Evolutionary conservation across 108 stramenopile genomes (phyloP).

Genomic region (Nannochloropsis gaditana): DNA sequence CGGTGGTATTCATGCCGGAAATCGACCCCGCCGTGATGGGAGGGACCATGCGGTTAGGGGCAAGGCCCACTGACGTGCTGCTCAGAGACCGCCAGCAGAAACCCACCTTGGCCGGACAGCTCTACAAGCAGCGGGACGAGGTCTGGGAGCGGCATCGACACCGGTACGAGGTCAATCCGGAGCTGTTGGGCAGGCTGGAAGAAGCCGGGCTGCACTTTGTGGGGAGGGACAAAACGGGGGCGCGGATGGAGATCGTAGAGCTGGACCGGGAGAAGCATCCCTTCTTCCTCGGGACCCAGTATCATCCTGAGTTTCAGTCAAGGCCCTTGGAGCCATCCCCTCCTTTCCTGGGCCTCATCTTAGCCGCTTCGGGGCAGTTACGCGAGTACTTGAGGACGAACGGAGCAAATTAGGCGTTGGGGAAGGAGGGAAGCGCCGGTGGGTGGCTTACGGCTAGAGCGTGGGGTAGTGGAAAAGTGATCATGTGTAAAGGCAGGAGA

Average conservation of each 20-base stretch:
- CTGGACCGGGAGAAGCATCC: constrained; percentile 74
- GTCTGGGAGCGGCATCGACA: constrained; percentile 95
- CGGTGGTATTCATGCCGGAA: constrained; percentile 99
- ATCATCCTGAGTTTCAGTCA: constrained; percentile 97
- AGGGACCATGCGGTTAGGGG: constrained; percentile 97
- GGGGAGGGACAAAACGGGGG: constrained; percentile 81
- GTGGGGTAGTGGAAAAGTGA: too few species aligned
- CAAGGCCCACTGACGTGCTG: constrained; percentile 65
- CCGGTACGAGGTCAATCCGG: constrained; percentile 99
- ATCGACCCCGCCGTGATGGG: constrained; percentile 92
- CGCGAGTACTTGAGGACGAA: background rate
- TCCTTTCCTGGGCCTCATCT: constrained; percentile 83
- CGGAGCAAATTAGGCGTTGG: constrained; percentile 1
- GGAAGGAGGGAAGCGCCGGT: background rate
- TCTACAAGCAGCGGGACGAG: constrained; percentile 36
- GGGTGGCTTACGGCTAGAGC: background rate
- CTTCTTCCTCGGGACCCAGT: constrained; percentile 95
- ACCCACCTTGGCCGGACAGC: constrained; percentile 25
- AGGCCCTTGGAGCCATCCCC: constrained; percentile 87
- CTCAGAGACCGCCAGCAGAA: constrained; percentile 21
- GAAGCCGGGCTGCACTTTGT: constrained; percentile 82
- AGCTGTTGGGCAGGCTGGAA: constrained; percentile 71
- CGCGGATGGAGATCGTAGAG: constrained; percentile 97
- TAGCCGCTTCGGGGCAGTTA: constrained; percentile 58
- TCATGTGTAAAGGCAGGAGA: too few species aligned